phyloP scores from a whole-genome alignment of 75 land plant genomes.

The Sequoia sempervirens region DNA sequence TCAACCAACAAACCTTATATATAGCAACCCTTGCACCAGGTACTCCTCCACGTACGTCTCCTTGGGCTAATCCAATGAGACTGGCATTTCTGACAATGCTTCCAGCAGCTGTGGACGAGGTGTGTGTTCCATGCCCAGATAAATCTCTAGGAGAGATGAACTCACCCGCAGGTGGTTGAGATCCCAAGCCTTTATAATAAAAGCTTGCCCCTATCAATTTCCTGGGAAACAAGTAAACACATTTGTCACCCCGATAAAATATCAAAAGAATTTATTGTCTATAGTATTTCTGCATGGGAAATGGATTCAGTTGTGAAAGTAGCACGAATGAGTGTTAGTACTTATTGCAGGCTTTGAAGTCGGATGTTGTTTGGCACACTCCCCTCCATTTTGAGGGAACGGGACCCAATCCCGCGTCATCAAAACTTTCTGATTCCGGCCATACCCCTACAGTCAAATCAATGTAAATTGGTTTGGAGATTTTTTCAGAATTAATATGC shows the following conservation, averaged over 20 bases:
- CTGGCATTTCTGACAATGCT: constrained; percentile 34
- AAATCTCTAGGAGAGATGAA: constrained; percentile 53
- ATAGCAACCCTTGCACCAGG: constrained; percentile 47
- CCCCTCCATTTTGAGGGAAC: constrained; percentile 74
- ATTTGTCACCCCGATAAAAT: background rate
- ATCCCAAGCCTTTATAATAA: constrained; percentile 24
- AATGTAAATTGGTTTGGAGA: no score
- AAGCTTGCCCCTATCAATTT: constrained; percentile 72
- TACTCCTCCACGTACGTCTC: constrained; percentile 57
- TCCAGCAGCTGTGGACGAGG: constrained; percentile 28
- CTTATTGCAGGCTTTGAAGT: constrained; percentile 51
- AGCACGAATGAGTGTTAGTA: constrained; percentile 8
- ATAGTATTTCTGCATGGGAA: no score
- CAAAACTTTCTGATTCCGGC: constrained; percentile 73
- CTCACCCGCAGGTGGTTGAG: background rate
- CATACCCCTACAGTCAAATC: constrained; percentile 43
- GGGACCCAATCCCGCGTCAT: constrained; percentile 35
- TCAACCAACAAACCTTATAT: constrained; percentile 61
- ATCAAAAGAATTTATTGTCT: no score
- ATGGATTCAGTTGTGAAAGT: background rate
- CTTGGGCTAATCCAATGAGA: constrained; percentile 52
- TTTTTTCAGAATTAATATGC: no score
- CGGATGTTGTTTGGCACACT: constrained; percentile 51
- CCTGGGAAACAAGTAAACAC: constrained; percentile 18
- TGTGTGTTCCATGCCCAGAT: constrained; percentile 56